Percentiles rank a stretch among this genome's conserved stretches.
Conservation (phyloP, 805 yeast species). For the Kodamaea hsintzibuensis region DNA sequence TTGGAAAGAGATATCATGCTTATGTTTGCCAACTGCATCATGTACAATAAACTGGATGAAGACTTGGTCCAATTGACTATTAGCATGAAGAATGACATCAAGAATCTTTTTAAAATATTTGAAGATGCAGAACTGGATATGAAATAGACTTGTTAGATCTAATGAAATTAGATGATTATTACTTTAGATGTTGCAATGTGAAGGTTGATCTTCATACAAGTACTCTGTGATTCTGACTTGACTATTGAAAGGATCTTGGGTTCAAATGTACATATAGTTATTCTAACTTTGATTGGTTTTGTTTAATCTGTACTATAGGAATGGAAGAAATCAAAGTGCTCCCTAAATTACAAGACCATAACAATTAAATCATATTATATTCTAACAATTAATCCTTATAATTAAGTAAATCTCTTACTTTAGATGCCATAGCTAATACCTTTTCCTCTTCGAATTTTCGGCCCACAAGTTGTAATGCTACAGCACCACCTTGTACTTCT, state of each 20-base stretch:
- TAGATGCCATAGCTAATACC: conserved; percentile 48
- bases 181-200: too few species aligned
- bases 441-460: conserved; percentile 63
- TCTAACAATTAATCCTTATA: background rate
- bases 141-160: background rate
- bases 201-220: too few species aligned
- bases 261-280: too few species aligned
- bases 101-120: conserved; percentile 55
- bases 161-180: too few species aligned
- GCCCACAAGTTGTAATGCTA: conserved; percentile 66
- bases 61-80: conserved; percentile 62
- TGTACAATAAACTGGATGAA: conserved; percentile 71
- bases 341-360: too few species aligned
- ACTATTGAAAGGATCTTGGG: too few species aligned
- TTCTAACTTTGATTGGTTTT: too few species aligned
- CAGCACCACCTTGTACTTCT: conserved; percentile 59
- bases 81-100: conserved; percentile 71
- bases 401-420: conserved; percentile 12
- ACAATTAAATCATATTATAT: too few species aligned
- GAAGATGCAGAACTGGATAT: conserved; percentile 48
- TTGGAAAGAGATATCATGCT: conserved; percentile 68
- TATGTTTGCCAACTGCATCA: conserved; percentile 82
- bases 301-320: background rate
- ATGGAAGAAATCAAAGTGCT: background rate
- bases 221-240: too few species aligned